Percentiles rank a stretch among this genome's conserved stretches.
phyloP scores from a whole-genome alignment of 2,329 filamentous ascomycete species.

The Neofusicoccum umdonicola region DNA sequence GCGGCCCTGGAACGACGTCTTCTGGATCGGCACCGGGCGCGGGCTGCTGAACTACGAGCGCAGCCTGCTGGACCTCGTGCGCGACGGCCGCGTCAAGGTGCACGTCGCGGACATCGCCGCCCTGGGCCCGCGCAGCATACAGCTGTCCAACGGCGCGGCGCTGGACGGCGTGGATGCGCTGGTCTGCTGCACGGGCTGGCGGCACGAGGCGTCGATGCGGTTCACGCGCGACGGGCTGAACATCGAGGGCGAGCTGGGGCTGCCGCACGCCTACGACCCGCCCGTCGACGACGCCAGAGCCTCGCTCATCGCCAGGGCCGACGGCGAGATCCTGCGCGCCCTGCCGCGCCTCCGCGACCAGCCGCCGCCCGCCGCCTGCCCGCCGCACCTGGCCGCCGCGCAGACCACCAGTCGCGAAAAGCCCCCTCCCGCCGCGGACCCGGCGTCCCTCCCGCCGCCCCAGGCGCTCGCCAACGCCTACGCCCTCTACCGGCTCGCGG shows the following conservation, averaged over 20 bases:
- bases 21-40: conserved; percentile 56
- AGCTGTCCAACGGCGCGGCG: conserved; percentile 45
- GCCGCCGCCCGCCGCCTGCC: neutral
- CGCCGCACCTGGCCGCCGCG: neutral
- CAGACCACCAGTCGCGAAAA: too few relatives aligned
- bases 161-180: conserved; percentile 44
- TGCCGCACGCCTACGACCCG: conserved; percentile 21
- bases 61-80: conserved; percentile 57
- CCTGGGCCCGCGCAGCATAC: conserved; percentile 46
- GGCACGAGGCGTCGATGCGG: conserved; percentile 48
- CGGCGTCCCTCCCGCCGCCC: conserved; percentile 2
- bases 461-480: conserved; percentile 30
- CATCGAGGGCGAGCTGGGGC: conserved; percentile 26
- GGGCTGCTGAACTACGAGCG: conserved; percentile 61
- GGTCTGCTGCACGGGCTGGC: conserved; percentile 60
- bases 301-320: conserved; percentile 34
- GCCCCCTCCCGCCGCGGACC: neutral
- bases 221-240: conserved; percentile 35
- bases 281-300: neutral
- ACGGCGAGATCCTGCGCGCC: conserved; percentile 51
- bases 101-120: conserved; percentile 55
- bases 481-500: conserved; percentile 46
- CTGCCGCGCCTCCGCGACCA: conserved; percentile 50
- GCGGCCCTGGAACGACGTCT: conserved; percentile 40
- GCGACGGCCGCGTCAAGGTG: conserved; percentile 53